A percentile compares a stretch with the other conserved stretches of the same genome.
Conservation (phyloP, 805 yeast species). For the Sungouiozyma ichnusensis region DNA sequence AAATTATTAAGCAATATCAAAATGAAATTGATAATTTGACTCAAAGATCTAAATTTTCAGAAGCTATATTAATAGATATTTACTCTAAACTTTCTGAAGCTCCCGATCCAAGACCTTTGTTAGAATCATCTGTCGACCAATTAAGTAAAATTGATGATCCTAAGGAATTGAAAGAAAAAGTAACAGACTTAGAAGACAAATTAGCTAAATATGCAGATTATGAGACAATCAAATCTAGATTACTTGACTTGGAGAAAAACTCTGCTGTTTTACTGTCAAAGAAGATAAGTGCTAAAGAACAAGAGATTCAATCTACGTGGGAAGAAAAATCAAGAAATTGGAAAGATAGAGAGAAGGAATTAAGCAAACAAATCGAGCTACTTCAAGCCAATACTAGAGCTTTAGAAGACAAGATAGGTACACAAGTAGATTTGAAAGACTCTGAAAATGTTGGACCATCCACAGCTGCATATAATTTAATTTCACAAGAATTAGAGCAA, state of each 20-base stretch:
- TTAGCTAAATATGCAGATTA: constrained; percentile 64
- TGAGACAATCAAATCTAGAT: constrained; percentile 56
- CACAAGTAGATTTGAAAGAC: constrained; percentile 36
- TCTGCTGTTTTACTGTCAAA: constrained; percentile 44
- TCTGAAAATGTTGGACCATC: constrained; percentile 11
- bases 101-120: constrained; percentile 82
- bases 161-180: constrained; percentile 42
- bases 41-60: constrained; percentile 63
- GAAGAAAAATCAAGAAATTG: constrained; percentile 70
- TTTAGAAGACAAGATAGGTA: constrained; percentile 56
- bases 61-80: constrained; percentile 59
- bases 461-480: constrained; percentile 43
- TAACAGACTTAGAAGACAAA: constrained; percentile 43
- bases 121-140: constrained; percentile 60
- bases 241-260: constrained; percentile 50
- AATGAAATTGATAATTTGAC: constrained; percentile 79
- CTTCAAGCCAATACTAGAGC: constrained; percentile 51
- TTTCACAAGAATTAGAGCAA: constrained; percentile 66
- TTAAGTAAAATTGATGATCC: constrained; percentile 46
- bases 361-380: constrained; percentile 39
- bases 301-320: constrained; percentile 53
- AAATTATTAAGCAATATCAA: constrained; percentile 69
- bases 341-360: constrained; percentile 46
- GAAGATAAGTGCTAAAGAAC: constrained; percentile 58
- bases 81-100: constrained; percentile 77